Conservation (phyloP, 2,329 filamentous ascomycete genomes). For the Tricladium varicosporioides region DNA sequence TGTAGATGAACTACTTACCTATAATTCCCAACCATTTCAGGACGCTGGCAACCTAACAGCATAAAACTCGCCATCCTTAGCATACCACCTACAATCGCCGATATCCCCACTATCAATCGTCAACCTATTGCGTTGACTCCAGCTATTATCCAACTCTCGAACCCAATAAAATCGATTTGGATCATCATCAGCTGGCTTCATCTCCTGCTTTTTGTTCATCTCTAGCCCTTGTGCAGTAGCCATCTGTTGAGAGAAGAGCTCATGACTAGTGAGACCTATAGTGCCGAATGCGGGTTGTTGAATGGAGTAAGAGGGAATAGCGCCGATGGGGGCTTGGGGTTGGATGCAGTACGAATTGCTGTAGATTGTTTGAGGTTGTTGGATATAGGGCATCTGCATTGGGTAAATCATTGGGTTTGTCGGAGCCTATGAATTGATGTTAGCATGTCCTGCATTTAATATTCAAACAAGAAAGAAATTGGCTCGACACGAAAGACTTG, state of each 20-base stretch:
- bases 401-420: conserved; percentile 2
- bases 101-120: conserved; percentile 55
- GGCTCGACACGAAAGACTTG: not conserved
- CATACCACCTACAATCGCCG: conserved; percentile 57
- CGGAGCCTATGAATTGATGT: not conserved
- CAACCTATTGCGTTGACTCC: conserved; percentile 56
- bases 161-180: conserved; percentile 59
- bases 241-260: conserved; percentile 28
- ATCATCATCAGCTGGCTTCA: conserved; percentile 61
- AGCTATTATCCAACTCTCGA: conserved; percentile 59
- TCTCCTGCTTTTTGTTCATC: conserved; percentile 47
- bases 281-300: conserved; percentile 8
- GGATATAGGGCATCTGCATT: not conserved
- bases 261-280: conserved; percentile 21
- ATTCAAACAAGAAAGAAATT: not conserved
- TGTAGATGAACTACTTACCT: not conserved
- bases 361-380: not conserved
- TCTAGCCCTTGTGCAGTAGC: conserved; percentile 19
- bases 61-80: conserved; percentile 59
- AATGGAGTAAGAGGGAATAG: not conserved
- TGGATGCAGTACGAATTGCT: not conserved
- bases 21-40: not conserved
- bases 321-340: not conserved
- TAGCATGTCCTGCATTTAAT: not conserved
- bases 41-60: conserved; percentile 49